Conservation (phyloP, 495 filamentous ascomycete species). For the Aspergillus mulundensis region DNA sequence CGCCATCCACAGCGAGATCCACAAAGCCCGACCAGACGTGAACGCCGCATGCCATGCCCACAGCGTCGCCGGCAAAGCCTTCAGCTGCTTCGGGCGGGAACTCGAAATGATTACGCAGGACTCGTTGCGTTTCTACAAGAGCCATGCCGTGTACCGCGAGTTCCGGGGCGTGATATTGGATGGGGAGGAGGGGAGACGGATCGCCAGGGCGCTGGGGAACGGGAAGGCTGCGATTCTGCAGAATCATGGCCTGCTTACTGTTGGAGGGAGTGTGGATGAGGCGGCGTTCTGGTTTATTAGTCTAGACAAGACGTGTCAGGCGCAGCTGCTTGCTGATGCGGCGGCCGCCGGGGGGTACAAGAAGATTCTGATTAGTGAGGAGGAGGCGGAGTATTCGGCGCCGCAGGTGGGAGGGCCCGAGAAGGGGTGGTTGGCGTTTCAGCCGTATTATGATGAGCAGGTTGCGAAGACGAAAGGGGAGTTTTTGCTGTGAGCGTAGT, state of each 20-base stretch:
- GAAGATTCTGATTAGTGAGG: constrained; percentile 48
- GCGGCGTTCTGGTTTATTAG: constrained; percentile 59
- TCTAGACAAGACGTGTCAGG: constrained; percentile 56
- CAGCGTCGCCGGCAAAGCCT: constrained; percentile 29
- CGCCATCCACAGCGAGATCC: constrained; percentile 48
- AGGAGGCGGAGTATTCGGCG: constrained; percentile 45
- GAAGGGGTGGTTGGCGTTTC: constrained; percentile 23
- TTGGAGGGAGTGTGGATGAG: constrained; percentile 51
- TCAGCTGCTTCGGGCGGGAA: constrained; percentile 26
- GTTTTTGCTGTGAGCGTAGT: constrained; percentile 4
- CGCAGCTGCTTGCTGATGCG: constrained; percentile 55
- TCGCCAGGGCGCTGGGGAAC: constrained; percentile 46
- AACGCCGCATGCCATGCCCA: constrained; percentile 37
- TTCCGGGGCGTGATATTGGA: constrained; percentile 50
- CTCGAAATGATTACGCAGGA: constrained; percentile 41
- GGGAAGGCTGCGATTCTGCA: constrained; percentile 53
- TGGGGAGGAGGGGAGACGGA: constrained; percentile 50
- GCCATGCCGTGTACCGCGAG: constrained; percentile 38
- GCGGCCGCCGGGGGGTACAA: constrained; percentile 43
- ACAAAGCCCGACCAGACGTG: constrained; percentile 32
- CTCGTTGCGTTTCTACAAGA: constrained; percentile 48
- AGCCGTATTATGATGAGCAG: constrained; percentile 20
- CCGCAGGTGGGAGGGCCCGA: constrained; percentile 22
- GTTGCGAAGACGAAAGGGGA: constrained; percentile 10
- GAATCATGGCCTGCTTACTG: constrained; percentile 56